phyloP scores from a whole-genome alignment of 2,329 filamentous ascomycete genomes.

The Fusarium caatingaense region DNA sequence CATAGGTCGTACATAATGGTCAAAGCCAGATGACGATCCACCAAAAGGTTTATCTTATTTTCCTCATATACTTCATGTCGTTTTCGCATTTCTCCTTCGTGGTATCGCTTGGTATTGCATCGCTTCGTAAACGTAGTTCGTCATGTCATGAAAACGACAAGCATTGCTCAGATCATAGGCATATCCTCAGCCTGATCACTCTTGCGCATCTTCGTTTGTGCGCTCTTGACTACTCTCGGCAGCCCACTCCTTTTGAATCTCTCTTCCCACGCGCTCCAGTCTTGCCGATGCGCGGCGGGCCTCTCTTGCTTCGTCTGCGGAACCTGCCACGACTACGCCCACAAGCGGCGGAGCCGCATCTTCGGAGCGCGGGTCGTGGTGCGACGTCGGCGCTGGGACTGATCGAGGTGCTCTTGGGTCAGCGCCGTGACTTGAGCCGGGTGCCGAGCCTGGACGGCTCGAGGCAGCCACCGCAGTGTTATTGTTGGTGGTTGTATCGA shows the following conservation, averaged over 20 bases:
- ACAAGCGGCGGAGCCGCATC: conserved; percentile 64
- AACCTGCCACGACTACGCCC: conserved; percentile 64
- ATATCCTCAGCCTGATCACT: conserved; percentile 33
- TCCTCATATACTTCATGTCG: conserved; percentile 2
- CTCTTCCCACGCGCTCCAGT: conserved; percentile 65
- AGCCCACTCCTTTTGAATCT: conserved; percentile 66
- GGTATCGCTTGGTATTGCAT: conserved; percentile 39
- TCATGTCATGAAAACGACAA: conserved; percentile 27
- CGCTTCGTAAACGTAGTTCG: conserved; percentile 43
- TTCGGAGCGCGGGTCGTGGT: conserved; percentile 43
- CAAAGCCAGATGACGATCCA: not conserved
- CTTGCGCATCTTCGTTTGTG: conserved; percentile 41
- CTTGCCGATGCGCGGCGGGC: conserved; percentile 64
- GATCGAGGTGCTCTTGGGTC: conserved; percentile 30
- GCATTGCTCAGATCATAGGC: not conserved
- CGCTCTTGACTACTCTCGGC: conserved; percentile 45
- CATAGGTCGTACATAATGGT: conserved; percentile 14
- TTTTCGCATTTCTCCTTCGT: conserved; percentile 9
- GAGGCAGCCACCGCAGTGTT: conserved; percentile 19
- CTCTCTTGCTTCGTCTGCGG: conserved; percentile 60
- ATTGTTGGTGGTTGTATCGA: conserved; percentile 23
- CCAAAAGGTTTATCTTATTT: conserved; percentile 12
- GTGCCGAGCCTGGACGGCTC: conserved; percentile 31
- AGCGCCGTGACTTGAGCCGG: conserved; percentile 28
- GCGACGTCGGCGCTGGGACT: conserved; percentile 18